Evolutionary conservation across 31 red algal genomes (phyloP), one percentile per base, ranked within the genome.

Genomic region (Asparagopsis taxiformis): DNA sequence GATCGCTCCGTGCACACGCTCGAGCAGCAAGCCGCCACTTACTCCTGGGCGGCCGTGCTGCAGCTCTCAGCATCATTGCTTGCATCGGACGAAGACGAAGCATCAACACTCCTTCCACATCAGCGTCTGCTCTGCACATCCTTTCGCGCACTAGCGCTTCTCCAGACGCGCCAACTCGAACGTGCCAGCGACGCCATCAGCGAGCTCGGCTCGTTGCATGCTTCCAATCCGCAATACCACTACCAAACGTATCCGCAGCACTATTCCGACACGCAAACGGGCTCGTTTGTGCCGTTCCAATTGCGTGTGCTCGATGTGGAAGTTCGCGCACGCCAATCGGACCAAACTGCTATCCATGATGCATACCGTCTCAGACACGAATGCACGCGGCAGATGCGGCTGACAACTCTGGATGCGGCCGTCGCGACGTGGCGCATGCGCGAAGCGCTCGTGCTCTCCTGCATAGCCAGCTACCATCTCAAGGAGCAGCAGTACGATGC

Each of bases 101-200:
- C 48, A 5, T 46, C 41, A 6, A n/a, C 72, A 6, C 74, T 79
- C 51, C 65, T 71, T 29, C 84, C 72, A 34, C 84, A 88, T 36
- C 31, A 60, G 17, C 50, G 54, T 34, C 61, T 78, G 16, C 56
- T 51, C 38, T 30, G 36, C n/a, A 28, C 51, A 7, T 50, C 72
- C 25, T 71, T 62, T 4, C 74, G 74, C 32, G 41, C 58, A 17
- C 59, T 69, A 11, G 82, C 82, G 22, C 65, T 89, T 3, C 38
- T 89, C 4, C 84, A 89, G 58, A 89, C 84, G 0, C 31, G 84
- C 1, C 84, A 89, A 52, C 28, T 89, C 31, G 74, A 65, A 32
- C 43, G 65, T 31, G 84, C 84, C 41, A 49, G 63, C 3, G 33
- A 62, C 46, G 84, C 64, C 29, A 70, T 89, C 1, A 35, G 55